Conservation (phyloP, 371 early-diverging fungal genomes). For the Zychaea mexicana region DNA sequence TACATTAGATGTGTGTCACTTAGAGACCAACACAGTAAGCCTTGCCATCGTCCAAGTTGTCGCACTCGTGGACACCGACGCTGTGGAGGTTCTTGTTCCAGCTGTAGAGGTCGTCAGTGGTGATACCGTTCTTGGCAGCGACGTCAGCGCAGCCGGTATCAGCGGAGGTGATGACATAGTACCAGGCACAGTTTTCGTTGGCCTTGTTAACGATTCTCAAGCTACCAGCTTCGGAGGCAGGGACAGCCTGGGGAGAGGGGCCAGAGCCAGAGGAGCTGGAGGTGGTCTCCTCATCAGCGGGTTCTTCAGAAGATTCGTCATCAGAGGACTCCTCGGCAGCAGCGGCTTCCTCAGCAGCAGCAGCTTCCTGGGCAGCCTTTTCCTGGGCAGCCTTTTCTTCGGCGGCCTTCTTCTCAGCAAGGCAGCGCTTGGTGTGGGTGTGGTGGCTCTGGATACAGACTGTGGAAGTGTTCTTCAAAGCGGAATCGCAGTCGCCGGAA, state of each 20-base stretch:
- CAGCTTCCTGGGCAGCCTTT: constrained; percentile 9
- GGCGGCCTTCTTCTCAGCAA: constrained; percentile 13
- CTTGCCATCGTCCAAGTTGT: constrained; percentile 34
- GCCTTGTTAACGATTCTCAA: constrained; percentile 17
- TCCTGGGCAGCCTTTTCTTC: constrained; percentile 3
- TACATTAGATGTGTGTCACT: constrained; percentile 4
- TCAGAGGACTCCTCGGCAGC: constrained; percentile 12
- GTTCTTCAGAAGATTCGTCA: not conserved
- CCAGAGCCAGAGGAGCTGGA: constrained; percentile 3
- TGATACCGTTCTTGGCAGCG: constrained; percentile 18
- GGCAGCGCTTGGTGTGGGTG: constrained; percentile 12
- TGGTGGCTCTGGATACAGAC: constrained; percentile 7
- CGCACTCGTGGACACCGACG: constrained; percentile 22
- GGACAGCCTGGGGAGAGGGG: constrained; percentile 3
- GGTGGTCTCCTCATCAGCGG: not conserved
- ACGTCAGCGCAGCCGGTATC: constrained; percentile 16
- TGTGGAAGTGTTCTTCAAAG: not conserved
- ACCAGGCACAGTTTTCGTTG: constrained; percentile 17
- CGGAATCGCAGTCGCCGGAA: not conserved
- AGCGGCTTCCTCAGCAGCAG: constrained; percentile 16
- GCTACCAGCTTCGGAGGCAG: constrained; percentile 2
- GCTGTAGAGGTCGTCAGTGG: constrained; percentile 12
- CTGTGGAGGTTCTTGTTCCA: constrained; percentile 26
- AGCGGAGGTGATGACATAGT: constrained; percentile 18
- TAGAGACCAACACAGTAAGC: constrained; percentile 27